Percentiles rank a stretch among this genome's conserved stretches.
These are phyloP conservation scores for Ganoderma boninense DNA, from an alignment of 1,284 basidiomycete genomes.

Conservation along the genomic window DNA sequence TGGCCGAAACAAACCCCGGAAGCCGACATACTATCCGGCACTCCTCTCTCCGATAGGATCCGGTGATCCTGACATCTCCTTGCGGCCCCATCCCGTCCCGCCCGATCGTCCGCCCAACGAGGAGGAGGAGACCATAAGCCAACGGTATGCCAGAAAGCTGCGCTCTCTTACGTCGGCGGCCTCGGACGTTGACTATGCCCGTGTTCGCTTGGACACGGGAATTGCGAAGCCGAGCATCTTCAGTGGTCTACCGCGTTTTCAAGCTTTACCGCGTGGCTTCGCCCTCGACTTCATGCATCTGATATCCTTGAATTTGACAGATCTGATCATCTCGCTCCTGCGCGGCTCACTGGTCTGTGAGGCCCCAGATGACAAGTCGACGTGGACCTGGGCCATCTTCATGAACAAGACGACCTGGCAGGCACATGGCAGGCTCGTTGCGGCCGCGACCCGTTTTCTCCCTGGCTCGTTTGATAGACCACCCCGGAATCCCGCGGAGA, in stretches of 20 bases:
- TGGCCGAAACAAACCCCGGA: no score
- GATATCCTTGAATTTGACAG: conserved; percentile 38
- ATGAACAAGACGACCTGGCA: conserved; percentile 43
- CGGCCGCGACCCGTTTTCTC: conserved; percentile 24
- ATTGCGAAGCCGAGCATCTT: conserved; percentile 17
- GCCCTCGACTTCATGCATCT: conserved; percentile 50
- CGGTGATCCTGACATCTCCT: no score
- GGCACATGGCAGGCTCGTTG: conserved; percentile 41
- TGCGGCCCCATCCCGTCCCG: no score
- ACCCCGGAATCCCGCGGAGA: conserved; percentile 42
- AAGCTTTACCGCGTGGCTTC: conserved; percentile 41
- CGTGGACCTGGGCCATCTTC: conserved; percentile 43
- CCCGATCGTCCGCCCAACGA: no score
- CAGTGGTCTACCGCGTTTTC: conserved; percentile 8
- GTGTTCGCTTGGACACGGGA: conserved; percentile 9
- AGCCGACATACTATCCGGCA: no score
- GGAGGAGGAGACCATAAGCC: no score
- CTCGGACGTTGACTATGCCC: no score
- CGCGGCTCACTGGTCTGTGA: conserved; percentile 39
- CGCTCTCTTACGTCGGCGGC: no score
- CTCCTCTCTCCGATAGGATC: no score
- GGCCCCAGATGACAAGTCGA: not conserved
- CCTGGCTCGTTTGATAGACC: conserved; percentile 40
- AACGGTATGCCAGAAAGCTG: no score
- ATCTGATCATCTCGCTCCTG: conserved; percentile 45